A percentile compares a stretch with the other conserved stretches of the same genome.
Conservation (phyloP, 1,284 basidiomycete species). For the Heterobasidion occidentale region DNA sequence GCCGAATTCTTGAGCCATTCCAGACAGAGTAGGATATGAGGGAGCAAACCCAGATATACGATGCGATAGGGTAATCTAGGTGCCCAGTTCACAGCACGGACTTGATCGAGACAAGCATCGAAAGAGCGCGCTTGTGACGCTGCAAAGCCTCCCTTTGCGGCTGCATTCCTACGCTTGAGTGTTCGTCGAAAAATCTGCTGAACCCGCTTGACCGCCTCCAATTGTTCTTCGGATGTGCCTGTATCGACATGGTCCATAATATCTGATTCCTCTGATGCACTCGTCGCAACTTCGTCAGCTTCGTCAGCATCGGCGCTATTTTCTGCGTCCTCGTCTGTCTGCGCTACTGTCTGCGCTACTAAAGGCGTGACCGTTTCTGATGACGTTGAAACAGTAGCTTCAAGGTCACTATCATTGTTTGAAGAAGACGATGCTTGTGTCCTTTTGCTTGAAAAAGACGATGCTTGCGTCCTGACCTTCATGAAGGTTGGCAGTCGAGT, state of each 20-base stretch:
- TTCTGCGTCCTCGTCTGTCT: too few species aligned
- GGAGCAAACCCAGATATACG: constrained; percentile 42
- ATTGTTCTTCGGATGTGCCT: background rate
- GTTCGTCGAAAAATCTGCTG: background rate
- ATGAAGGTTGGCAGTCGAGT: background rate
- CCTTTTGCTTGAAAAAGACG: too few species aligned
- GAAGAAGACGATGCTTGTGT: too few species aligned
- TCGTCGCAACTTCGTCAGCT: too few species aligned
- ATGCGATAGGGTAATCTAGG: constrained; percentile 25
- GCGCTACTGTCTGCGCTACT: too few species aligned
- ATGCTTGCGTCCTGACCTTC: too few species aligned
- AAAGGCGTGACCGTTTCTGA: too few species aligned
- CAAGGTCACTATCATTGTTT: too few species aligned
- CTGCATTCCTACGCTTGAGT: background rate
- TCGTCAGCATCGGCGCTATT: too few species aligned
- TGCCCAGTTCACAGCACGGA: constrained; percentile 25
- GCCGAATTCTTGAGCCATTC: constrained; percentile 25
- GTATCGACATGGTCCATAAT: background rate
- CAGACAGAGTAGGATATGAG: constrained; percentile 38
- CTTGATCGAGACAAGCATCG: constrained; percentile 23
- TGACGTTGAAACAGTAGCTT: too few species aligned
- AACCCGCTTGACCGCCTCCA: background rate
- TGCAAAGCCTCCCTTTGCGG: constrained; percentile 6
- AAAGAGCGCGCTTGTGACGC: constrained; percentile 23
- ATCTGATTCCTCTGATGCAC: too few species aligned